A percentile compares a stretch with the other conserved stretches of the same genome.
Conservation (phyloP, 2,329 filamentous ascomycete species). For the Arthrinium phaeospermum region DNA sequence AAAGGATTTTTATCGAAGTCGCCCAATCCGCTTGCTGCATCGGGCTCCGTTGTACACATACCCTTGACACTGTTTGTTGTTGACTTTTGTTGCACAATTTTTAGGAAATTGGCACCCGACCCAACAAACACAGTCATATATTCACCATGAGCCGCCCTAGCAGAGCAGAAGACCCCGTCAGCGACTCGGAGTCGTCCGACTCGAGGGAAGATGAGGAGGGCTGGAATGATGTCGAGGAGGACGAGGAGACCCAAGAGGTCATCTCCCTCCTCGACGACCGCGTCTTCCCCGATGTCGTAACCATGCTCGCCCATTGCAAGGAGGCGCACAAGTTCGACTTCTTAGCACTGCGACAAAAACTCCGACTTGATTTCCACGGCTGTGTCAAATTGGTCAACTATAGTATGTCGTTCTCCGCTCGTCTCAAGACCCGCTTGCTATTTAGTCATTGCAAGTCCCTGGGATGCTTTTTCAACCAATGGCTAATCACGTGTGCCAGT, state of each 20-base stretch:
- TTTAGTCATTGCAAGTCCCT: not conserved
- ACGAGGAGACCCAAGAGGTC: constrained; percentile 63
- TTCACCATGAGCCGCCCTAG: constrained; percentile 7
- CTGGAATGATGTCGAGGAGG: constrained; percentile 63
- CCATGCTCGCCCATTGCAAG: constrained; percentile 74
- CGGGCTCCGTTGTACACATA: constrained; percentile 4
- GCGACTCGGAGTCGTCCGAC: constrained; percentile 45
- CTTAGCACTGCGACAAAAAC: constrained; percentile 58
- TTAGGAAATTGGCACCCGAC: not conserved
- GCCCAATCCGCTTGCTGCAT: constrained; percentile 8
- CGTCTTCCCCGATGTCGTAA: constrained; percentile 66
- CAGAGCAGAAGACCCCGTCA: constrained; percentile 29
- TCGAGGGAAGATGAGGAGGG: constrained; percentile 52
- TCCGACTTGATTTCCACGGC: constrained; percentile 74
- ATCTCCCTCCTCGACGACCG: constrained; percentile 72
- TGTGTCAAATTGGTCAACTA: constrained; percentile 79
- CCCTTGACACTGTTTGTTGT: not conserved
- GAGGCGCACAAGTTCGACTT: constrained; percentile 72
- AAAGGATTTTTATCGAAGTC: constrained; percentile 11
- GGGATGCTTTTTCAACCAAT: not conserved
- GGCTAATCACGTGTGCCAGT: constrained; percentile 42
- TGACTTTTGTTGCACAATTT: constrained; percentile 4
- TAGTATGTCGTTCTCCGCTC: constrained; percentile 39
- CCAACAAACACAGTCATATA: not conserved
- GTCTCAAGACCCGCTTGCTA: not conserved